phyloP scores from a whole-genome alignment of 768 basidiomycete species.

The Gloeopeniophorella convolvens region DNA sequence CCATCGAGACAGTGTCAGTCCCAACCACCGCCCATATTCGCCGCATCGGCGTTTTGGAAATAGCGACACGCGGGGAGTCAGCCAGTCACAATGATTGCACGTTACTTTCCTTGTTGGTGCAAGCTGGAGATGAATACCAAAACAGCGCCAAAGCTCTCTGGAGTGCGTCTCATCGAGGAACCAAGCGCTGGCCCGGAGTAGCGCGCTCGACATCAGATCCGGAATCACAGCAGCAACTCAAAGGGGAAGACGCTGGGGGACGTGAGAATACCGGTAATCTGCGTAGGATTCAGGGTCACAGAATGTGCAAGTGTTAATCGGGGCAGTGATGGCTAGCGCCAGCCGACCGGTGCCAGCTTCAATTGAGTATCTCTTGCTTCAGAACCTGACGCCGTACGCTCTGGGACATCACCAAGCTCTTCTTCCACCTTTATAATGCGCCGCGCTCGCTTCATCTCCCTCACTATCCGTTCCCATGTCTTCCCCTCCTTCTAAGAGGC shows the following conservation, averaged over 20 bases:
- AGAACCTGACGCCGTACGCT: too few species aligned
- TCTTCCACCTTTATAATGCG: slow-evolving; percentile 2
- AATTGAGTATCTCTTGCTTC: not conserved
- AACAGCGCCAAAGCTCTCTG: too few species aligned
- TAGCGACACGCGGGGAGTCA: not conserved
- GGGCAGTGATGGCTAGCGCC: slow-evolving; percentile 8
- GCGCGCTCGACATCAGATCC: not conserved
- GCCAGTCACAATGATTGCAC: not conserved
- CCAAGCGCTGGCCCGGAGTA: too few species aligned
- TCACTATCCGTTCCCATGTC: slow-evolving; percentile 25
- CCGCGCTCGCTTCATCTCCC: slow-evolving; percentile 25
- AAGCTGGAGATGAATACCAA: not conserved
- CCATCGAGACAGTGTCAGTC: too few species aligned
- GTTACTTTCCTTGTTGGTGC: not conserved
- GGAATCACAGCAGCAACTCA: too few species aligned
- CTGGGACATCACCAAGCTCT: not conserved
- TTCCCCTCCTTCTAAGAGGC: slow-evolving; percentile 23
- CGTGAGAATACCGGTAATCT: too few species aligned
- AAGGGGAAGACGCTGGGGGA: too few species aligned
- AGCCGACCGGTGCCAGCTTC: not conserved
- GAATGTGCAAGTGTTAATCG: not conserved
- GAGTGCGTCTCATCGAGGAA: too few species aligned
- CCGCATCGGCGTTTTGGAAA: slow-evolving; percentile 1
- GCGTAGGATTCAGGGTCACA: not conserved
- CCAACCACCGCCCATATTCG: not conserved